These are phyloP conservation scores for Sporothrix humicola DNA, from an alignment of 2,329 filamentous ascomycete species.

Conservation along the genomic window DNA sequence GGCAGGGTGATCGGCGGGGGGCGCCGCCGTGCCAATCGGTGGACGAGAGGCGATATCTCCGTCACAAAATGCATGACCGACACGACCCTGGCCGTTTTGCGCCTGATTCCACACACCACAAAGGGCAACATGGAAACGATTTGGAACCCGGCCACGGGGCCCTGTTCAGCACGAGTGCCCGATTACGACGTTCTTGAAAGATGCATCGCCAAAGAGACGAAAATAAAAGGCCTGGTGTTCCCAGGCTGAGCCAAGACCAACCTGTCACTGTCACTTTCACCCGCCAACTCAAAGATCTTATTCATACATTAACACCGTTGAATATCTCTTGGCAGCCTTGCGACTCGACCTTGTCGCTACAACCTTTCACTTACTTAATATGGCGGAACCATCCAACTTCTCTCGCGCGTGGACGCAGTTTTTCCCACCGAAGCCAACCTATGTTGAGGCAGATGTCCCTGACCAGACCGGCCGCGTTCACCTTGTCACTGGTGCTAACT, in stretches of 20 bases:
- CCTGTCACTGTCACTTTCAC: not conserved
- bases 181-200: not conserved
- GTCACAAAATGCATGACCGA: not conserved
- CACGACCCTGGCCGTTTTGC: not conserved
- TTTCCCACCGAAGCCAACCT: slow-evolving; percentile 23
- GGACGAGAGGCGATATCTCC: slow-evolving; percentile 11
- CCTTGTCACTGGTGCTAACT: slow-evolving; percentile 53
- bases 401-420: slow-evolving; percentile 24
- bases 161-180: not conserved
- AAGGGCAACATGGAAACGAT: not conserved
- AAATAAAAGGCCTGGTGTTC: not conserved
- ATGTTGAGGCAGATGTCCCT: not conserved
- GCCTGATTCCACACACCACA: slow-evolving; percentile 10
- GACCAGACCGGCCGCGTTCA: slow-evolving; percentile 37
- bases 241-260: not conserved
- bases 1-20: not conserved
- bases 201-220: not conserved
- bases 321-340: not conserved
- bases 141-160: not conserved
- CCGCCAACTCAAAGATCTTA: not conserved
- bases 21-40: slow-evolving; percentile 4
- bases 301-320: not conserved
- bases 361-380: not conserved
- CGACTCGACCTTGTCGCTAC: not conserved
- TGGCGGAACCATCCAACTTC: slow-evolving; percentile 8